Base-by-base conservation (phyloP, 2,329 filamentous ascomycete genomes). In the Colletotrichum falcatum region DNA sequence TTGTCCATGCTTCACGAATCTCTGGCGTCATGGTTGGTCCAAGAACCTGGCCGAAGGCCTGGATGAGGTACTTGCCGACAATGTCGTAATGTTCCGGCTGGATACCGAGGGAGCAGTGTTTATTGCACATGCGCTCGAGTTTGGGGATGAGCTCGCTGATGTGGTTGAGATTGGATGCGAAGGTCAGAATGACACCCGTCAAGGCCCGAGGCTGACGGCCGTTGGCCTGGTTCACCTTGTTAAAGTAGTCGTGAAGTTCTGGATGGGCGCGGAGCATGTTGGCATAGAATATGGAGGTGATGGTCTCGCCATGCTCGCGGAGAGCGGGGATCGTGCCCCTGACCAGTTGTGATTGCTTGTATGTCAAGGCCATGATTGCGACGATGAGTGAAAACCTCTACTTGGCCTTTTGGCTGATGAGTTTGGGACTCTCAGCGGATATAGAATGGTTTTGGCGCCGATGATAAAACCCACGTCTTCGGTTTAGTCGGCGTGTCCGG, bases 221-320 rank as follows among this genome's bases (percentile, higher is more conserved):
- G 8, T 73, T 75, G 51, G 71, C 55, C 61, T 76, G 75, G 48
- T 76, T 75, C 48, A 73, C 73, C 51, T 73, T 74, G 67, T 94
- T 94, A 86, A 94, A 94, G 79, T 91, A 84, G 79, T 90, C 87
- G 75, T 90, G 88, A 39, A 94, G 86, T 54, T 89, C 86, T 0
- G 91, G 91, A 71, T 93, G 85, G 48, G 89, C 88, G 14, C 78
- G 77, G 30, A 94, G 83, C 84, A 94, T 88, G 76, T 88, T 90
- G 72, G 84, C 84, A 84, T 95, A 94, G 83, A 95, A 94, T 73
- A 87, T 85, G n/a, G 85, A 85, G 7, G 91, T 91, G 78, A 94
- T 92, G 72, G 85, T 84, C 73, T 87, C 85, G 77, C 92, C 92
- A 77, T 94, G 89, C 72, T 90, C 84, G 28, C 86, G 86, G 3